Conservation (phyloP, 345 rosid genomes). For the Isatis tinctoria region DNA sequence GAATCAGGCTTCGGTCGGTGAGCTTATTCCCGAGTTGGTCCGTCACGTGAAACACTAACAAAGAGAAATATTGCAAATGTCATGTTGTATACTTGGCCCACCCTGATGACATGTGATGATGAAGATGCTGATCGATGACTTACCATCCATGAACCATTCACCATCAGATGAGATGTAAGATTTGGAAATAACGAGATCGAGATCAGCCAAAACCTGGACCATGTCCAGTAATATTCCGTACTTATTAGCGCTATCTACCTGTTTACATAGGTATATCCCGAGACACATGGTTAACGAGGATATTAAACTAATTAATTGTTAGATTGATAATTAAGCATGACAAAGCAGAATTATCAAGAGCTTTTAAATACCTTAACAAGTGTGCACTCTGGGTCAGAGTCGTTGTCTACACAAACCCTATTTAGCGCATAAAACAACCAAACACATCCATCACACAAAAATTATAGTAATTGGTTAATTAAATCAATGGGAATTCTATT, state of each 20-base stretch:
- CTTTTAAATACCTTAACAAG: conserved; percentile 64
- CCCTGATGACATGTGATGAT: conserved; percentile 11
- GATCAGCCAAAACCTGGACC: conserved; percentile 95
- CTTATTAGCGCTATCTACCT: conserved; percentile 96
- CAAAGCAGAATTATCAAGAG: background rate
- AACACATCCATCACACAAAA: background rate
- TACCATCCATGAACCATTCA: conserved; percentile 97
- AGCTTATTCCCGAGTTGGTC: conserved; percentile 72
- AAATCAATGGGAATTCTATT: background rate
- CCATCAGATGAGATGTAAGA: conserved; percentile 96
- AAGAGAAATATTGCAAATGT: conserved; percentile 11
- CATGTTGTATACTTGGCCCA: conserved; percentile 4
- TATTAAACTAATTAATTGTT: background rate
- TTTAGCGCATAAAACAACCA: conserved; percentile 18
- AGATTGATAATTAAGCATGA: background rate
- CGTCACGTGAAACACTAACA: conserved; percentile 76
- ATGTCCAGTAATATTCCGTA: conserved; percentile 82
- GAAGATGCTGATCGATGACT: conserved; percentile 27
- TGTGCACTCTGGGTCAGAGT: conserved; percentile 66
- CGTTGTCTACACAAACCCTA: conserved; percentile 90
- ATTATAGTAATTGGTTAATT: background rate
- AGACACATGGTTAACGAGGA: background rate
- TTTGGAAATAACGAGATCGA: conserved; percentile 90
- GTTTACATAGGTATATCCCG: conserved; percentile 25
- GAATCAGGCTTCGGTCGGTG: conserved; percentile 55